phyloP scores from a whole-genome alignment of 495 filamentous ascomycete genomes.

The Penicillium bialowiezense region DNA sequence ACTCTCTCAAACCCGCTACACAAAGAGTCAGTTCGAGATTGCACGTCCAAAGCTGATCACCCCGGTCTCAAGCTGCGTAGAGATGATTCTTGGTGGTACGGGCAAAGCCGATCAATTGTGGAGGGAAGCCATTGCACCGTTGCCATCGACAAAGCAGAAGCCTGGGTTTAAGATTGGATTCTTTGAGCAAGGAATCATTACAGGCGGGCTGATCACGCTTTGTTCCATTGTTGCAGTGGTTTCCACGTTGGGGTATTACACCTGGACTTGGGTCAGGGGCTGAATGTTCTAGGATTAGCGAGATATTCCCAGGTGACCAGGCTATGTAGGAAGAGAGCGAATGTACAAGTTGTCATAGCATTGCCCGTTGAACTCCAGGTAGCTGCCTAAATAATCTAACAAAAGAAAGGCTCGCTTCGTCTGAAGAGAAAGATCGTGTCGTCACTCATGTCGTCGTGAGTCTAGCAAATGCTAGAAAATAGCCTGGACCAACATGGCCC shows the following conservation, averaged over 20 bases:
- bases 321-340: no score
- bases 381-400: no score
- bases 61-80: constrained; percentile 5
- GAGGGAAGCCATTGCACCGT: constrained; percentile 28
- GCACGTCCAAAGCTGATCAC: constrained; percentile 39
- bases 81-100: constrained; percentile 16
- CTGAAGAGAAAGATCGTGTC: no score
- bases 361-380: no score
- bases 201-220: constrained; percentile 30
- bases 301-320: no score
- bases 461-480: neutral
- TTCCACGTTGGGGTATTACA: constrained; percentile 30
- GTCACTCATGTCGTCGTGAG: constrained; percentile 2
- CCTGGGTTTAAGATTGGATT: constrained; percentile 42
- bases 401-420: no score
- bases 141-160: constrained; percentile 36
- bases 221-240: constrained; percentile 23
- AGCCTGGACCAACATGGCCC: neutral
- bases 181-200: constrained; percentile 52
- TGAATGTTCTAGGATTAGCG: neutral
- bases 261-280: constrained; percentile 9
- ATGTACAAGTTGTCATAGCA: no score
- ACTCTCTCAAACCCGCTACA: constrained; percentile 34
- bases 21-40: constrained; percentile 33
- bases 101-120: constrained; percentile 18